Conservation (phyloP, 768 basidiomycete species). For the Sarcodon sp. region DNA sequence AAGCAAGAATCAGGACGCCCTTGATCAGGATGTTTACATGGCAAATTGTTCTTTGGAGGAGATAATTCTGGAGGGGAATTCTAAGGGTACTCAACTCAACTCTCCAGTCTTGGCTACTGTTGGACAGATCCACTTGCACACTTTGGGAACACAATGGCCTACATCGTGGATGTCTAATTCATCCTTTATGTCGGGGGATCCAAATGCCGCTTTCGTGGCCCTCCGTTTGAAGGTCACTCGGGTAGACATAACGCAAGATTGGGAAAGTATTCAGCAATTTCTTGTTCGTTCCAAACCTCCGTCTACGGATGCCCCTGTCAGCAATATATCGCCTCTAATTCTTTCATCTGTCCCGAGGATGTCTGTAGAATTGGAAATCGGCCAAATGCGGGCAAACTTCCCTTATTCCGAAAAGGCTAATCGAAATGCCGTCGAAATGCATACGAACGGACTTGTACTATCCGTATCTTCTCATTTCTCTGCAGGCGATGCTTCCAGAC, state of each 20-base stretch:
- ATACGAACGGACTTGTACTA: neutral
- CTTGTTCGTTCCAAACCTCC: neutral
- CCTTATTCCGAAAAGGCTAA: neutral
- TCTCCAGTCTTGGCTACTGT: constrained; percentile 28
- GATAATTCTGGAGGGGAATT: constrained; percentile 30
- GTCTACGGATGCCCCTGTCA: neutral
- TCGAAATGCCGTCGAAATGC: neutral
- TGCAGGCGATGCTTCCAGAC: neutral
- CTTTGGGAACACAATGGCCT: constrained; percentile 49
- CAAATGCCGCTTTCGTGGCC: constrained; percentile 43
- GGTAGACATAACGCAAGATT: neutral
- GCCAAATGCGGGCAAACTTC: neutral
- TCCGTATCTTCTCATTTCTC: neutral
- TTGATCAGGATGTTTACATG: constrained; percentile 30
- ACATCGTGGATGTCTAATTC: constrained; percentile 36
- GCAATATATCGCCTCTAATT: neutral
- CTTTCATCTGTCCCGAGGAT: neutral
- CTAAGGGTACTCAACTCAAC: constrained; percentile 8
- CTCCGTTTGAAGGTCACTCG: constrained; percentile 23
- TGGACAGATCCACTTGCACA: constrained; percentile 24
- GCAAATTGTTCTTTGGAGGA: constrained; percentile 29
- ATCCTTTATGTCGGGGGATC: constrained; percentile 40
- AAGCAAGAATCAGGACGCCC: constrained; percentile 10
- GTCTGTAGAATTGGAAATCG: neutral
- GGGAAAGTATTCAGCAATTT: neutral